Conservation (phyloP, 345 rosid species). For the Euphorbia lathyris region DNA sequence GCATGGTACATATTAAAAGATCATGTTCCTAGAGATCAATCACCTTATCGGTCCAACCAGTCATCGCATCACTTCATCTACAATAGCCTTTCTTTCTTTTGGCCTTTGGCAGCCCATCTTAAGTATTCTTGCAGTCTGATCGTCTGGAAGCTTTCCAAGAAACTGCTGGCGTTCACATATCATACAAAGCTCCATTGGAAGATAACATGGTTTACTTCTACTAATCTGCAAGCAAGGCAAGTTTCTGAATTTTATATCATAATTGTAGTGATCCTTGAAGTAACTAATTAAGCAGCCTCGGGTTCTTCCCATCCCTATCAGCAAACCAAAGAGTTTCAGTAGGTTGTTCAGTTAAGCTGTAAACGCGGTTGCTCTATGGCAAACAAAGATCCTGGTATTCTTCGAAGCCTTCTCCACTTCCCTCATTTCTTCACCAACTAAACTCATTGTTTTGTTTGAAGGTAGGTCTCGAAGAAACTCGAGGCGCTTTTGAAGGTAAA, state of each 20-base stretch:
- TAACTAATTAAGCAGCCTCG: conserved; percentile 72
- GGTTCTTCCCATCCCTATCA: conserved; percentile 70
- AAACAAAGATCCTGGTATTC: conserved; percentile 83
- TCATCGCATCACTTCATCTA: conserved; percentile 75
- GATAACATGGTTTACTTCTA: conserved; percentile 90
- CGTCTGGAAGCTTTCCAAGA: conserved; percentile 95
- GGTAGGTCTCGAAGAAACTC: conserved; percentile 77
- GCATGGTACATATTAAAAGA: background rate
- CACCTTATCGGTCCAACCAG: conserved; percentile 91
- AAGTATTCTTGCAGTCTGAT: conserved; percentile 85
- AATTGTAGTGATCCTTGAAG: conserved; percentile 81
- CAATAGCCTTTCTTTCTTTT: conserved; percentile 71
- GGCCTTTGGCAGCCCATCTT: conserved; percentile 94
- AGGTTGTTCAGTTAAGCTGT: conserved; percentile 69
- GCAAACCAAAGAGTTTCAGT: conserved; percentile 77
- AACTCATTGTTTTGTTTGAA: conserved; percentile 58
- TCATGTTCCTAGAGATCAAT: conserved; percentile 6
- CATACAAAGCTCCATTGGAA: conserved; percentile 95
- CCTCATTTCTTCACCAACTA: conserved; percentile 65
- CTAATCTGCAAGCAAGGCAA: conserved; percentile 91
- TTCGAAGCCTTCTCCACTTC: conserved; percentile 82
- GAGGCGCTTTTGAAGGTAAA: conserved; percentile 80
- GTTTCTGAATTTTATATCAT: conserved; percentile 70
- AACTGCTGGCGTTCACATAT: conserved; percentile 98
- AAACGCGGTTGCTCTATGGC: conserved; percentile 88